Evolutionary conservation across 2,329 filamentous ascomycete species (phyloP), one percentile per base, ranked within the genome.

Genomic region (Escovopsis weberi): DNA sequence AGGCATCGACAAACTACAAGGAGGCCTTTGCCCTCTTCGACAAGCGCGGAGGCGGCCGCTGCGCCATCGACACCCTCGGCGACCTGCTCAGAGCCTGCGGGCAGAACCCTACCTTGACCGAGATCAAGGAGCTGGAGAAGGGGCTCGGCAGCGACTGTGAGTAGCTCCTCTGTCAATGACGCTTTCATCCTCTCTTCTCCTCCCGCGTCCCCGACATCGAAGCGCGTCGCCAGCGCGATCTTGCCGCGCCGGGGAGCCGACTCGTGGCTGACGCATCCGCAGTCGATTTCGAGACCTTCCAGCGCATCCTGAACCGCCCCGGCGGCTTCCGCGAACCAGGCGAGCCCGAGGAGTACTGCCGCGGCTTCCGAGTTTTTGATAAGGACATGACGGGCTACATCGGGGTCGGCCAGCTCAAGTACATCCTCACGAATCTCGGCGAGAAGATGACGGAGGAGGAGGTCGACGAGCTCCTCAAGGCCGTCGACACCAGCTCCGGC

Each of bases 371-470:
- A 66, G 91, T 98, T 42, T 98, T 98, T 57, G 91, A 98, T 68
- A 98, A 98, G 69, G 91, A 98, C 63, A 83, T 94, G 78, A 94
- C 87, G 47, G 91, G 91, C 41, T 95, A 88, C 65, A 96, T 98
- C 61, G 91, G 89, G 44, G 89, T 96, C 50, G 91, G 91, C 45
- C 91, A 98, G 69, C 76, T 98, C 64, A 85, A 94, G 67, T 98
- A 98, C 69, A 89, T 98, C 61, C 68, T 98, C 58, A 98, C 91
- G 44, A 96, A 96, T 62, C 68, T 98, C 55, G 91, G 91, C 56
- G 91, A 98, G 80, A 96, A 96, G 75, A 95, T 98, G 87, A 85
- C 83, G 48, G 89, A 98, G 56, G 91, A 96, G 50, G 91, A 98
- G 72, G 91, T 98, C 39, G 89, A 96, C 63, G 91, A 98, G 74